These are phyloP conservation scores for Stephania japonica DNA, from an alignment of 164 flowering plant genomes.

Conservation along the genomic window DNA sequence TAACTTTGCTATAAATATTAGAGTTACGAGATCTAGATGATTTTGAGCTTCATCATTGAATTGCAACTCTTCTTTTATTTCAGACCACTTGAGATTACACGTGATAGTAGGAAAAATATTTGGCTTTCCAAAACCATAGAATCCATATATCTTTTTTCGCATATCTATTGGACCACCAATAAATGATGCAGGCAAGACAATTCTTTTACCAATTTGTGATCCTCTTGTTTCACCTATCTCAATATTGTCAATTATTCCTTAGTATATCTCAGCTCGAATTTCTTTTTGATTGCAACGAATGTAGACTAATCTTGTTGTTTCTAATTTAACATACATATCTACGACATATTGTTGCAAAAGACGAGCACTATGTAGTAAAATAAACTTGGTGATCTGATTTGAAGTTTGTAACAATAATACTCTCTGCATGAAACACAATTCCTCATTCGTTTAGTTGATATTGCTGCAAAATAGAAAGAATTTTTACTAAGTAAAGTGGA, in stretches of 20 bases:
- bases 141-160: not conserved
- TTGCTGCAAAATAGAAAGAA: not conserved
- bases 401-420: not conserved
- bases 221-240: not conserved
- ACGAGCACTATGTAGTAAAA: not conserved
- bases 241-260: not conserved
- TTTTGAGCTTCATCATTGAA: not conserved
- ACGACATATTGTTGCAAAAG: not conserved
- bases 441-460: not conserved
- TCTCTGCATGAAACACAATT: not conserved
- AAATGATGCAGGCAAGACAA: not conserved
- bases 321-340: not conserved
- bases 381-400: not conserved
- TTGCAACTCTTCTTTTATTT: slow-evolving; percentile 8
- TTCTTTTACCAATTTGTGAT: not conserved
- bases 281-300: not conserved
- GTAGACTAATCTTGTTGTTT: not conserved
- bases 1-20: slow-evolving; percentile 6
- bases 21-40: slow-evolving; percentile 3
- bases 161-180: slow-evolving; percentile 2
- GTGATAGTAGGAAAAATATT: slow-evolving; percentile 8
- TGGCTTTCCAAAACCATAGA: slow-evolving; percentile 12
- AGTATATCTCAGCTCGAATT: not conserved
- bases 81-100: slow-evolving; percentile 15
- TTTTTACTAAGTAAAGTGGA: not conserved